phyloP scores from a whole-genome alignment of 2,329 filamentous ascomycete species.

The Nothophaeocryptopus gaeumannii region DNA sequence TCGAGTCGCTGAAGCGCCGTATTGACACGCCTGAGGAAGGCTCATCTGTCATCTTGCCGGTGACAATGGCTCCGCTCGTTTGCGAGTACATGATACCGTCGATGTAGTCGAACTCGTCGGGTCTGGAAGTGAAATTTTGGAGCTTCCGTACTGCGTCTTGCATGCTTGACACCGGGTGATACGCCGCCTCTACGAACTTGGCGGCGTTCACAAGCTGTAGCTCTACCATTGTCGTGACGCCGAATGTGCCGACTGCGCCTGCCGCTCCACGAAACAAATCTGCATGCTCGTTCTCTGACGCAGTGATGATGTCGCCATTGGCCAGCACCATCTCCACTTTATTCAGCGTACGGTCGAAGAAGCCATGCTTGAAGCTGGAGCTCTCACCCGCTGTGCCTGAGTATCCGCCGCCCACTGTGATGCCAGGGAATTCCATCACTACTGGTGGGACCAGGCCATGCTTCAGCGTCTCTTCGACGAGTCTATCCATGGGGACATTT shows the following conservation, averaged over 20 bases:
- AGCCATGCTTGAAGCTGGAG: conserved; percentile 65
- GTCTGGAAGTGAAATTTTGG: conserved; percentile 37
- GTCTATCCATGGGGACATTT: conserved; percentile 65
- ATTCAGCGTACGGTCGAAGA: conserved; percentile 62
- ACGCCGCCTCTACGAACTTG: conserved; percentile 50
- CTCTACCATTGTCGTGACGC: conserved; percentile 60
- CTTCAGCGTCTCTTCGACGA: conserved; percentile 58
- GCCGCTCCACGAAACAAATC: conserved; percentile 66
- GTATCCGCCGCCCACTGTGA: conserved; percentile 67
- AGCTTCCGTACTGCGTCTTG: conserved; percentile 43
- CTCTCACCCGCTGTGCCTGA: conserved; percentile 67
- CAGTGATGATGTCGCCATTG: conserved; percentile 55
- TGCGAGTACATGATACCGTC: conserved; percentile 51
- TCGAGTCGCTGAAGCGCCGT: conserved; percentile 41
- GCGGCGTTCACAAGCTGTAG: conserved; percentile 47
- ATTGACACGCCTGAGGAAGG: conserved; percentile 14
- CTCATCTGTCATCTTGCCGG: conserved; percentile 42
- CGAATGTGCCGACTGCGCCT: conserved; percentile 64
- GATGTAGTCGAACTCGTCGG: conserved; percentile 48
- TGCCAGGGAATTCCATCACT: conserved; percentile 71
- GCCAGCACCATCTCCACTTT: conserved; percentile 65
- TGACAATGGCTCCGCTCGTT: conserved; percentile 43
- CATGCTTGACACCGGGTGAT: conserved; percentile 44
- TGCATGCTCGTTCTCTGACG: conserved; percentile 53
- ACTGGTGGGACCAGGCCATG: conserved; percentile 61